phyloP scores from a whole-genome alignment of 345 rosid genomes.

The Turritis glabra region DNA sequence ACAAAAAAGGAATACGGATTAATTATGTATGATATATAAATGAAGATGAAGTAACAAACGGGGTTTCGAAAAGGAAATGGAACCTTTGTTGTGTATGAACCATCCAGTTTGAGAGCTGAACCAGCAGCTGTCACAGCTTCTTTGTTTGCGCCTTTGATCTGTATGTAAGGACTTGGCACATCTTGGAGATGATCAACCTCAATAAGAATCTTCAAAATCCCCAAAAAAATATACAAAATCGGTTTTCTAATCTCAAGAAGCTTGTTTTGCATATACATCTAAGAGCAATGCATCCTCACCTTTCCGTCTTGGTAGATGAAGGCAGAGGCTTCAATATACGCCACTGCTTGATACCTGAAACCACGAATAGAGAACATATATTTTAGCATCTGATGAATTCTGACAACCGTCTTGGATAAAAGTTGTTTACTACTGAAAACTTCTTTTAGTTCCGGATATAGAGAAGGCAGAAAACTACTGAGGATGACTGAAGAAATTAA shows the following conservation, averaged over 20 bases:
- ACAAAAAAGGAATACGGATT: background rate
- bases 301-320: constrained; percentile 94
- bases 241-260: background rate
- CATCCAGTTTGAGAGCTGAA: constrained; percentile 79
- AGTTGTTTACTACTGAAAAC: background rate
- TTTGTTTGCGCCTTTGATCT: constrained; percentile 94
- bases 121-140: constrained; percentile 96
- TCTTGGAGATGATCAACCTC: constrained; percentile 98
- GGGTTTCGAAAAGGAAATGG: constrained; percentile 17
- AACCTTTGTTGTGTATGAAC: constrained; percentile 98
- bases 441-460: background rate
- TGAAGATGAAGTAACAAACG: constrained; percentile 1
- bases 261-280: constrained; percentile 14
- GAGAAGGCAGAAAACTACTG: background rate
- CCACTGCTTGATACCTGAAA: constrained; percentile 93
- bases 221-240: background rate
- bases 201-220: constrained; percentile 60
- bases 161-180: constrained; percentile 73
- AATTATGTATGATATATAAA: background rate
- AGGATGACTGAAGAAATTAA: background rate
- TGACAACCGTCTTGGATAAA: background rate
- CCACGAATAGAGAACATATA: constrained; percentile 12
- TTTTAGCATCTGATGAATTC: constrained; percentile 1
- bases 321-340: constrained; percentile 95
- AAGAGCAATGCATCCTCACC: constrained; percentile 44